Percentiles rank a stretch among this genome's conserved stretches.
These are phyloP conservation scores for Daldinia loculata DNA, from an alignment of 495 filamentous ascomycete genomes.

Conservation along the genomic window DNA sequence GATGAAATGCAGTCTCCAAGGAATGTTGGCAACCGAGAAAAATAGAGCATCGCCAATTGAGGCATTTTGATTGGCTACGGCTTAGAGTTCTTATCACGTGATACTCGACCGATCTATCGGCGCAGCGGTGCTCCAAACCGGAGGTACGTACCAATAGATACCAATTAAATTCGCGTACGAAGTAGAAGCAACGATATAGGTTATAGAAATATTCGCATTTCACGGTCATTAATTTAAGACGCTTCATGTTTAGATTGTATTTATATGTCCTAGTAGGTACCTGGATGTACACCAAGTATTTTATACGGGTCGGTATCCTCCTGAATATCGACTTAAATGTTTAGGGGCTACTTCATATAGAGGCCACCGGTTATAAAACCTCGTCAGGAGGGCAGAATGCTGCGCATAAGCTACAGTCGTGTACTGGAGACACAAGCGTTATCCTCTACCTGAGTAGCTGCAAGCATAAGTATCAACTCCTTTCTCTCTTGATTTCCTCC, in stretches of 20 bases:
- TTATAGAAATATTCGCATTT: conserved; percentile 21
- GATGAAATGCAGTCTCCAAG: conserved; percentile 42
- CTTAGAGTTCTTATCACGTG: conserved; percentile 40
- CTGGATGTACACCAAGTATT: neutral
- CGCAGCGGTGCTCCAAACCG: conserved; percentile 8
- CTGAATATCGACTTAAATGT: neutral
- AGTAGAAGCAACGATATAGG: conserved; percentile 9
- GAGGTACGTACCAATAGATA: neutral
- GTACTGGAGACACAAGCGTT: neutral
- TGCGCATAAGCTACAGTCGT: neutral
- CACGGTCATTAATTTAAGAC: neutral
- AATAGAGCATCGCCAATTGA: conserved; percentile 56
- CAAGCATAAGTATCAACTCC: neutral
- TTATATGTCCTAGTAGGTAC: neutral
- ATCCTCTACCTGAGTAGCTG: neutral
- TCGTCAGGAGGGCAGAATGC: neutral
- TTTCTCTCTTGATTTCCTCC: neutral
- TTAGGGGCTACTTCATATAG: neutral
- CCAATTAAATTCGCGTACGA: no score
- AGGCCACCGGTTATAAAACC: neutral
- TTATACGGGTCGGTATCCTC: neutral
- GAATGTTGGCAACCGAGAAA: conserved; percentile 49
- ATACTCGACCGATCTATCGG: conserved; percentile 25
- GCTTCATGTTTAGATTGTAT: neutral
- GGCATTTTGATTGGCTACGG: conserved; percentile 52